Evolutionary conservation across 345 rosid genomes (phyloP), one percentile per base, ranked within the genome.

Genomic region (Lumnitzera littorea): DNA sequence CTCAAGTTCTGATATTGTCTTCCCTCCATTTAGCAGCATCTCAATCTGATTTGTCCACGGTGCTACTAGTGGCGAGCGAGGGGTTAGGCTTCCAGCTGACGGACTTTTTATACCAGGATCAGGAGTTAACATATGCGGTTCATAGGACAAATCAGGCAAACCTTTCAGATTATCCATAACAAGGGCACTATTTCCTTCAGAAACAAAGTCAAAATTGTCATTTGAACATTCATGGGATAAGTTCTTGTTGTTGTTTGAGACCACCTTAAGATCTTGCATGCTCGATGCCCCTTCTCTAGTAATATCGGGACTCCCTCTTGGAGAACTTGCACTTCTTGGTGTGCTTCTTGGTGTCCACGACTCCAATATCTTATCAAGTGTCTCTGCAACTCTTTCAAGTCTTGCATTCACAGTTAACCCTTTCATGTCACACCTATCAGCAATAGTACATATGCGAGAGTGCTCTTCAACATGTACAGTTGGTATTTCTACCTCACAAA

Each of bases 401-500:
- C 96, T 79, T 68, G 86, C 83, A 63, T 88, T 84, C 25, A 90
- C 83, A 57, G 82, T 74, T 62, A 94, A 76, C 55, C 96, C 92
- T 78, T 94, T 94, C 81, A 90, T 71, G 76, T 94, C 99, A 75
- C 99, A 94, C 70, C 99, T 84, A 70, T 94, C 97, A 70, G 95
- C 92, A 61, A 90, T 84, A 12, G 96, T 90, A 68, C 97, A 94
- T 67, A 94, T 88, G 17, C 80, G 74, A 78, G 99, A 94, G 77
- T 94, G 99, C 72, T 90, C 97, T 77, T 88, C 96, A 53, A 94
- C 99, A 66, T 90, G 99, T 55, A 90, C 96, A 55, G 86, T 85
- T n/a, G 99, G 99, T 81, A 94, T 94, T 73, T 90, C 96, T 48
- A 90, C 96, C 82, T 94, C 99, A 76, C 99, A 94, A 48, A 94